phyloP scores from a whole-genome alignment of 345 rosid species.

The Pistacia vera region DNA sequence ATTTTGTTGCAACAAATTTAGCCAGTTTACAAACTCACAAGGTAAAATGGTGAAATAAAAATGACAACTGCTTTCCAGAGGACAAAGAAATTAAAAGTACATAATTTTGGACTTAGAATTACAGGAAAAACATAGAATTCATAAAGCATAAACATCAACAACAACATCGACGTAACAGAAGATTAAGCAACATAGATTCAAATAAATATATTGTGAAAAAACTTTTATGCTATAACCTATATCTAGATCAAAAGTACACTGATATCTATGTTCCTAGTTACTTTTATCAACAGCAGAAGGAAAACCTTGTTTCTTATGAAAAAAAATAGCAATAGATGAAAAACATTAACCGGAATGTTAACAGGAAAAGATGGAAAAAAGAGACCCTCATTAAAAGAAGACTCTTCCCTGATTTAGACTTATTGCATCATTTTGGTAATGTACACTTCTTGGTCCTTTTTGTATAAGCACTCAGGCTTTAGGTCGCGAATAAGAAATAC shows the following conservation, averaged over 20 bases:
- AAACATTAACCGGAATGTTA: neutral
- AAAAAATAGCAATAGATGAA: neutral
- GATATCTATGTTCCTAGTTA: neutral
- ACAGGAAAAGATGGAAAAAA: neutral
- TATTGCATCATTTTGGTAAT: neutral
- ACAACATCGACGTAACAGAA: neutral
- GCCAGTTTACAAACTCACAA: neutral
- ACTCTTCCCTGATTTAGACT: neutral
- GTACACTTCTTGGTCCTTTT: neutral
- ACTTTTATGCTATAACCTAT: no score
- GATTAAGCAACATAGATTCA: neutral
- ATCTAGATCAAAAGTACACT: neutral
- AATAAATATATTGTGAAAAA: neutral
- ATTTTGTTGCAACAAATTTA: neutral
- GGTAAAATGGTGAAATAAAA: no score
- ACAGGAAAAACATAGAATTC: neutral
- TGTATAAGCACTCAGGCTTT: neutral
- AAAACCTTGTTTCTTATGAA: neutral
- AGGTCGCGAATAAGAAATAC: neutral
- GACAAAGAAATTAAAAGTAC: no score
- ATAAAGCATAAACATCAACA: neutral
- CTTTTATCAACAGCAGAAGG: neutral
- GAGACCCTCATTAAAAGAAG: neutral
- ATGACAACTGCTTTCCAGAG: no score
- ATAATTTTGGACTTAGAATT: neutral